Base-by-base conservation (phyloP, 306 rosid species). In the Ormosia semicastrata region DNA sequence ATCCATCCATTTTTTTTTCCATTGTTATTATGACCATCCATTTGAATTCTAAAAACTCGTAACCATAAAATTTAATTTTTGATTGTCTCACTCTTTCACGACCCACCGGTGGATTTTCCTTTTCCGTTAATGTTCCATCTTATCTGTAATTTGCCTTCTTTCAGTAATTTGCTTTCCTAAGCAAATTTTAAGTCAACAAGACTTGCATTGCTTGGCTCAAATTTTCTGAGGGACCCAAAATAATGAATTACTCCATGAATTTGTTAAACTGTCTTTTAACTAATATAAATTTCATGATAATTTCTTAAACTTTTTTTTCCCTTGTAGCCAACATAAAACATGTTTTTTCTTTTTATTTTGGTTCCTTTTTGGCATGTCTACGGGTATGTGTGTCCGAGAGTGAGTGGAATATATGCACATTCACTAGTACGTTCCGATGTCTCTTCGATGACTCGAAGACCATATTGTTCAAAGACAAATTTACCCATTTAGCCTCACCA, bases 71-170 rank as follows among this genome's bases (percentile, higher is more conserved):
- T 66, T 79, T 44, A 59, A 75, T 29, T 70, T 74, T 85, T 33
- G 75, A 80, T 68, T 24, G 24, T 24, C 24, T 41, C 46, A 71
- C 66, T 10, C 9, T 85, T 66, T 53, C 40, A 76, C 75, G 73
- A 76, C 77, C 88, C 77, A 81, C 76, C 36, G 24, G 34, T 54
- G 39, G 37, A 43, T 40, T 85, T 70, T 64, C 80, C 66, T 13
- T 63, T 70, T 46, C 37, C 24, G 15, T 47, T 43, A 68, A 77
- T 71, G 62, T 77, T 75, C 18, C 72, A 65, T 78, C 39, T 10
- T 10, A 36, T 81, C 18, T 75, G 4, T 54, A 32, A 64, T 40
- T 73, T 34, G 2, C 43, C 44, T 58, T 70, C 29, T 52, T 66
- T 59, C 32, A 3, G 66, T 37, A n/a, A 30, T 73, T 73, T 82